Percentiles rank a stretch among this genome's conserved stretches.
phyloP scores from a whole-genome alignment of 805 yeast genomes.

The fission yeast (Schizosaccharomyces pombe) region ASM294v3 CU329670.1:4181001-4181500 shows the following conservation, averaged over 20 bases:
- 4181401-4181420: not conserved
- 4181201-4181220: not conserved
- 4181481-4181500: slow-evolving; percentile 2
- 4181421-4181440: slow-evolving; percentile 2
- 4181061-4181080: not conserved
- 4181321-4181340: not conserved
- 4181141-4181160: not conserved
- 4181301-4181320: not conserved
- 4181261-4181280: not conserved
- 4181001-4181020: not conserved
- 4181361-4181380: not conserved
- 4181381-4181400: not conserved
- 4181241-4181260: not conserved
- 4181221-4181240: not conserved
- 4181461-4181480: not conserved
- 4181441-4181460: slow-evolving; percentile 3
- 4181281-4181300: not conserved
- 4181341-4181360: not conserved
- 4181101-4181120: not conserved
- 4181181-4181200: slow-evolving; percentile 3
- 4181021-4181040: not conserved
- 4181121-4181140: slow-evolving; percentile 1
- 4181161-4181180: slow-evolving; percentile 1
- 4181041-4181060: not conserved
- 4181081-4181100: not conserved